phyloP scores from a whole-genome alignment of 2,329 filamentous ascomycete species.

The Colletotrichum neosansevieriae region DNA sequence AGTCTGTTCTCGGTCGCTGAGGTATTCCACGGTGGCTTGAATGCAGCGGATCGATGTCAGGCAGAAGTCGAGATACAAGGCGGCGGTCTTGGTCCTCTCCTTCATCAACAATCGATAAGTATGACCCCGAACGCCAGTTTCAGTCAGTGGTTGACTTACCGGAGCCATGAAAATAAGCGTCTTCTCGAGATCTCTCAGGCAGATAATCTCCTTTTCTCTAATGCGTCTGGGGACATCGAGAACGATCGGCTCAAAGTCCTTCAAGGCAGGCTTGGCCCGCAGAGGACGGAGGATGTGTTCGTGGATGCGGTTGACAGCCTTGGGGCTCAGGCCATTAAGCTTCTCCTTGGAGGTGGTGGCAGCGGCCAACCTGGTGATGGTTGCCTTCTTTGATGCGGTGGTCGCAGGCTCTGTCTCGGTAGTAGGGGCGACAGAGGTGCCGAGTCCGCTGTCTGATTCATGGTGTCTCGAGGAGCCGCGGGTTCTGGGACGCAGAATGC shows the following conservation, averaged over 20 bases:
- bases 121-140: slow-evolving; percentile 70
- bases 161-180: slow-evolving; percentile 90
- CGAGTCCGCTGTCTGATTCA: slow-evolving; percentile 88
- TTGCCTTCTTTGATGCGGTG: slow-evolving; percentile 57
- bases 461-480: slow-evolving; percentile 73
- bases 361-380: slow-evolving; percentile 72
- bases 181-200: slow-evolving; percentile 94
- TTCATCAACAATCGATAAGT: slow-evolving; percentile 79
- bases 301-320: slow-evolving; percentile 82
- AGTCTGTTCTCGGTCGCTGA: slow-evolving; percentile 88
- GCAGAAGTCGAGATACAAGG: slow-evolving; percentile 86
- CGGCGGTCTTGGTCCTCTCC: slow-evolving; percentile 81
- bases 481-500: slow-evolving; percentile 65
- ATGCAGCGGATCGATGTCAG: slow-evolving; percentile 90
- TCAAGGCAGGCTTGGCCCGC: slow-evolving; percentile 77
- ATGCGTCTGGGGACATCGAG: slow-evolving; percentile 84
- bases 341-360: slow-evolving; percentile 60
- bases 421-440: slow-evolving; percentile 79
- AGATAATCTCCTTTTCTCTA: slow-evolving; percentile 86
- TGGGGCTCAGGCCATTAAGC: slow-evolving; percentile 73
- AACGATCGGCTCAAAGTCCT: slow-evolving; percentile 85
- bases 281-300: slow-evolving; percentile 84
- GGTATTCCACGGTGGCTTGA: slow-evolving; percentile 86
- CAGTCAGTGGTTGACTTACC: slow-evolving; percentile 78
- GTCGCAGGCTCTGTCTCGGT: slow-evolving; percentile 60